Evolutionary conservation across 1,284 basidiomycete genomes (phyloP), one percentile per base, ranked within the genome.

Genomic region (Fistulinella cinereoalba): DNA sequence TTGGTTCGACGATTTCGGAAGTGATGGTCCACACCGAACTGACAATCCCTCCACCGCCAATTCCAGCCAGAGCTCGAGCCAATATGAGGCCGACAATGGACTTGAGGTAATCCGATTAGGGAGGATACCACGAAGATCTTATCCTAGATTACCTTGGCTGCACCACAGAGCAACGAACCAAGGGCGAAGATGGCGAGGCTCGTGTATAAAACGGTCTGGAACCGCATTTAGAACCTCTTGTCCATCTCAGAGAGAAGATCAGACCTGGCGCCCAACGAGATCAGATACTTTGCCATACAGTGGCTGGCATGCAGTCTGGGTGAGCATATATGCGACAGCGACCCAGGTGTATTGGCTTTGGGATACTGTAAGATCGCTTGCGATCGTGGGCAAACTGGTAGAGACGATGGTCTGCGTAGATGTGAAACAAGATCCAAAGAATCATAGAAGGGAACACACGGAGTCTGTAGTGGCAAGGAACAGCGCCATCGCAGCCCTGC

Each of bases 381-480:
- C 72, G 51, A 91, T 89, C 10, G 85, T 89, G 16, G 88, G 88
- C 46, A 91, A 66, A 57, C 79, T 81, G 16, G 88, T 90, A 23
- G 88, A 91, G 32, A 91, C 83, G 49, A 91, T 85, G 3, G 85
- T 88, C 87, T 90, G 50, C 22, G 28, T 45, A 39, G 45, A 49
- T 53, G 51, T 53, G 52, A 58, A 44, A 28, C 52, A 42, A 45
- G 47, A 46, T 49, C 47, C 23, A 28, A 37, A 44, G 36, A 46
- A 43, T 41, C 44, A 50, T 45, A 47, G 42, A 24, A 44, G 43
- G 39, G 13, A 36, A 70, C 84, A 54, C 59, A 90, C 88, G 44
- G 85, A 79, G 67, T 90, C 87, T 16, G 87, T 90, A 12, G 88
- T 90, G 7, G 87, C 87, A 11, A 90, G 79, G 63, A 90, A 90